A percentile compares a stretch with the other conserved stretches of the same genome.
phyloP scores from a whole-genome alignment of 106 monocot species.

The Platanthera guangdongensis region DNA sequence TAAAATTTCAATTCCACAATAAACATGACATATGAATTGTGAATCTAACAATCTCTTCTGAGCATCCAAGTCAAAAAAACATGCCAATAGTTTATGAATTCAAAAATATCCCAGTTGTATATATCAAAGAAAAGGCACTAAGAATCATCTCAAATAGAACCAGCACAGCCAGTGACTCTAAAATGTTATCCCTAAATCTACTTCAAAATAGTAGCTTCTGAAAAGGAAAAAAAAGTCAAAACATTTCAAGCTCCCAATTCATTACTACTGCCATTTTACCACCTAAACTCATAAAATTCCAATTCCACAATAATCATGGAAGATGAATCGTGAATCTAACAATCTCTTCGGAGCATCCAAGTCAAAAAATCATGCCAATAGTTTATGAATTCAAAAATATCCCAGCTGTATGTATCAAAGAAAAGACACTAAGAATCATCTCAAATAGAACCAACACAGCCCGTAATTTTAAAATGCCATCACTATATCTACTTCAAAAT shows the following conservation, averaged over 20 bases:
- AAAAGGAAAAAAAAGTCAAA: no score
- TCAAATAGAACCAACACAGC: neutral
- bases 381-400: neutral
- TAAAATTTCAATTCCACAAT: neutral
- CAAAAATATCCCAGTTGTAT: neutral
- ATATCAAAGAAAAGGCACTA: neutral
- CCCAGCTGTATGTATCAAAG: neutral
- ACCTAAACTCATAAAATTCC: neutral
- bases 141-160: neutral
- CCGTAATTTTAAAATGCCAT: neutral
- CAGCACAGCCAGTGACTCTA: neutral
- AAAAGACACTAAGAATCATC: neutral
- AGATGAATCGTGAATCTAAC: neutral
- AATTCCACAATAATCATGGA: neutral
- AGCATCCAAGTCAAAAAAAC: neutral
- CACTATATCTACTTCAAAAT: slow-evolving; percentile 1
- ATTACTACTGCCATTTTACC: neutral
- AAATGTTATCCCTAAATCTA: slow-evolving; percentile 2
- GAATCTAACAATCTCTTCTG: neutral
- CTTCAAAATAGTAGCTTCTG: neutral
- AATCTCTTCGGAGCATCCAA: no score
- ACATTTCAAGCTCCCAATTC: neutral
- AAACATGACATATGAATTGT: neutral
- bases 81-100: neutral
- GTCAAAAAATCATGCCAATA: no score